Percentiles rank a stretch among this genome's conserved stretches.
These are phyloP conservation scores for Tetradesmus obliquus DNA, from an alignment of 139 green algal genomes.

Conservation along the genomic window DNA sequence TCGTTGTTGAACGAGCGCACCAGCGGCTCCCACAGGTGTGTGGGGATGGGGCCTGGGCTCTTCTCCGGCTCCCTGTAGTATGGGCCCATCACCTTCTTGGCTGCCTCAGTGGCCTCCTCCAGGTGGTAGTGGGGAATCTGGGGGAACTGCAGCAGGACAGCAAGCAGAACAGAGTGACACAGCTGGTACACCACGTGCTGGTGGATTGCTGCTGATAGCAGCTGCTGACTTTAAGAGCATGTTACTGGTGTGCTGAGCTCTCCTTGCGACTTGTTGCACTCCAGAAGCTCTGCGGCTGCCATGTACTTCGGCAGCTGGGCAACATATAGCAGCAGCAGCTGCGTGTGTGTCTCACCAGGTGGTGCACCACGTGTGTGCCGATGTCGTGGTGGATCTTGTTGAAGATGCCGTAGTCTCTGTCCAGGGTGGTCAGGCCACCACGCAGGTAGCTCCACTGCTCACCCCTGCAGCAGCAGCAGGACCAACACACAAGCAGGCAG, in stretches of 20 bases:
- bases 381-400: conserved; percentile 99
- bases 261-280: not conserved
- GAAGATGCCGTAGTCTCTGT: conserved; percentile 97
- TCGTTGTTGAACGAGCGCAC: conserved; percentile 85
- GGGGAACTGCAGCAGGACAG: conserved; percentile 39
- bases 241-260: not conserved
- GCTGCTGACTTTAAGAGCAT: not conserved
- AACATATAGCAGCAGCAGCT: not conserved
- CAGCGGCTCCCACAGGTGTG: conserved; percentile 85
- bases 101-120: conserved; percentile 87
- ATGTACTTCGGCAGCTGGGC: not conserved
- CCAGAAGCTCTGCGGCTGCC: not conserved
- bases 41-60: conserved; percentile 77
- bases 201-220: not conserved
- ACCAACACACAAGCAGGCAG: not conserved
- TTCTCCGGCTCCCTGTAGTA: conserved; percentile 91
- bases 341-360: conserved; percentile 66
- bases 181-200: not conserved
- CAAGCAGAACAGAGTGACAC: not conserved
- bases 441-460: conserved; percentile 97
- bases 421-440: conserved; percentile 91
- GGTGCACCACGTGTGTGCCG: conserved; percentile 95
- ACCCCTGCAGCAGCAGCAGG: conserved; percentile 72
- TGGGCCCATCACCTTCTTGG: conserved; percentile 73
- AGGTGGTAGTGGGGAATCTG: conserved; percentile 98